Base-by-base conservation (phyloP, 768 basidiomycete species). In the Amanita muscaria region DNA sequence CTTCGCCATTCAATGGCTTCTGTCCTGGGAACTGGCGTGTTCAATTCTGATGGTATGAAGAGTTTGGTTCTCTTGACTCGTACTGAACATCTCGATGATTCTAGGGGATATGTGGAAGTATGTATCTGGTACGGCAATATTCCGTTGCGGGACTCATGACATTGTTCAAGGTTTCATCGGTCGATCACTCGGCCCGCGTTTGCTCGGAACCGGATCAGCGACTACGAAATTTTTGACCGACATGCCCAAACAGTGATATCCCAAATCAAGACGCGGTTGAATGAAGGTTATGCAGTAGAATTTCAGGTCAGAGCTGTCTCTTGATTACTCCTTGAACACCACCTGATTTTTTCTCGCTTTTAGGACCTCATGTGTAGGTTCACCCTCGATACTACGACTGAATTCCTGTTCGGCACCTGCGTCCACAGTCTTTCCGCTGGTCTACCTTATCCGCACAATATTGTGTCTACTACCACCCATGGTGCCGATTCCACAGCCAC, bases 161-260 rank as follows among this genome's bases (percentile, higher is more conserved):
- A n/a, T n/a, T n/a, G n/a, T n/a, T n/a, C n/a, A n/a, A 74, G 73
- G 53, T 80, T 80, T 51, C 78, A 80, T 51, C 73, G 79, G n/a
- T 70, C 70, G 5, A 79, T 79, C 58, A 76, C 77, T 0, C 72
- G 80, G 0, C 79, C 81, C 2, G 77, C 77, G 64, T 81, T 82
- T 55, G 73, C 64, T n/a, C 67, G 67, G 8, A 78, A 80, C 48
- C 60, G 71, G 30, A 76, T 80, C 49, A 70, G 68, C 50, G 71
- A 82, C 51, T 81, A 79, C 42, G 72, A 79, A 8, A 59, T 76
- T 2, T 81, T 83, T 55, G 74, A 80, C 52, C 66, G 70, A 1
- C 76, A 79, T 47, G 64, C 76, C 0, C 68, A 73, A 29, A 50
- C 54, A 30, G 68, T 62, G 0, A 66, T 79, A 15, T 25, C 55